These are phyloP conservation scores for Thinopyrum obtusiflorum DNA, from an alignment of 202 grass and related monocot genomes.

Conservation along the genomic window DNA sequence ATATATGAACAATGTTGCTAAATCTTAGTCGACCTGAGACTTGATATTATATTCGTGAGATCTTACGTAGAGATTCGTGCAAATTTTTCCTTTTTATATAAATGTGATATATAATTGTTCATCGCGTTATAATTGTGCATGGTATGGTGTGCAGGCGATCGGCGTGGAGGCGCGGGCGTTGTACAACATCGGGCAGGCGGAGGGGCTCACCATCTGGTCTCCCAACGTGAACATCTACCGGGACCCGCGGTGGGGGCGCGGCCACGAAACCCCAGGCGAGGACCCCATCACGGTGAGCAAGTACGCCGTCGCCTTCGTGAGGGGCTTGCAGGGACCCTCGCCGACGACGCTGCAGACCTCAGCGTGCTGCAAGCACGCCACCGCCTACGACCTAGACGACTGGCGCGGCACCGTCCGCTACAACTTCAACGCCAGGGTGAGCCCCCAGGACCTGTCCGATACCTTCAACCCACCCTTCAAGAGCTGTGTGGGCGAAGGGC, in stretches of 20 bases:
- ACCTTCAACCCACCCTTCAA: slow-evolving; percentile 69
- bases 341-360: slow-evolving; percentile 39
- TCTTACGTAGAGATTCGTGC: too few species aligned
- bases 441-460: slow-evolving; percentile 65
- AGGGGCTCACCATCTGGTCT: slow-evolving; percentile 71
- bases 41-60: too few species aligned
- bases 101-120: too few species aligned
- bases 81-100: too few species aligned
- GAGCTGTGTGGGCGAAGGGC: slow-evolving; percentile 57
- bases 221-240: slow-evolving; percentile 81
- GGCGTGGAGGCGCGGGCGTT: slow-evolving; percentile 52
- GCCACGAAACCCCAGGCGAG: slow-evolving; percentile 76
- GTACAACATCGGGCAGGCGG: slow-evolving; percentile 71
- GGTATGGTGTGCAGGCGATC: slow-evolving; percentile 25
- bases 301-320: slow-evolving; percentile 58
- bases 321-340: slow-evolving; percentile 50
- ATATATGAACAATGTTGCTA: too few species aligned
- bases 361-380: slow-evolving; percentile 81
- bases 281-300: slow-evolving; percentile 45
- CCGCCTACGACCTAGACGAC: slow-evolving; percentile 68
- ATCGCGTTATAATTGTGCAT: too few species aligned
- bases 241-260: slow-evolving; percentile 75
- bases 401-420: slow-evolving; percentile 54
- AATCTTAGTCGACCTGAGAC: too few species aligned
- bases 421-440: slow-evolving; percentile 50